These are phyloP conservation scores for Phylloporus arenicola DNA, from an alignment of 768 basidiomycete genomes.

Conservation along the genomic window DNA sequence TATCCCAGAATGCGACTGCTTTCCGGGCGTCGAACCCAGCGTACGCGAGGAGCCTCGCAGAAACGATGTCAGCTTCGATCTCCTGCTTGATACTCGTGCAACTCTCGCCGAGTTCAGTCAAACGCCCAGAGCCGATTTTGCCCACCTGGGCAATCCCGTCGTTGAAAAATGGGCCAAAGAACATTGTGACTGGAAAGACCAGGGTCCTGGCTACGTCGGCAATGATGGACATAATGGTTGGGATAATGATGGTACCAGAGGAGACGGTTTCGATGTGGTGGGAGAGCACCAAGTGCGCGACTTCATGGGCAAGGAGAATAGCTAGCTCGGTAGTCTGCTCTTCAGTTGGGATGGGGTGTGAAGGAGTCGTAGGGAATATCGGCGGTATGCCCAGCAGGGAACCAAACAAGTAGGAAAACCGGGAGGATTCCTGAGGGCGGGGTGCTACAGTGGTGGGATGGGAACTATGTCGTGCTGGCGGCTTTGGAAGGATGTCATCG, in stretches of 20 bases:
- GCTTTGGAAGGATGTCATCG: constrained; percentile 69
- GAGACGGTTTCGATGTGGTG: constrained; percentile 94
- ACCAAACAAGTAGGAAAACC: constrained; percentile 47
- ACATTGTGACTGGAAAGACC: constrained; percentile 84
- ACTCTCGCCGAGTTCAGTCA: constrained; percentile 63
- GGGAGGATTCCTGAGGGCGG: constrained; percentile 30
- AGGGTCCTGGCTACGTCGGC: constrained; percentile 74
- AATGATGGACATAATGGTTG: constrained; percentile 69
- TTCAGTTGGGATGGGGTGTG: constrained; percentile 56
- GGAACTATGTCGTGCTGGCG: constrained; percentile 20
- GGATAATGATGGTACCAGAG: constrained; percentile 74
- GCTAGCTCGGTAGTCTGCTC: constrained; percentile 88
- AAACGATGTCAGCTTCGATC: constrained; percentile 89
- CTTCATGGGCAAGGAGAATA: constrained; percentile 87
- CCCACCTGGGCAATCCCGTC: constrained; percentile 85
- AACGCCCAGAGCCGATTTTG: constrained; percentile 69
- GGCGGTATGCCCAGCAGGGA: constrained; percentile 33
- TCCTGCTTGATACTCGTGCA: constrained; percentile 84
- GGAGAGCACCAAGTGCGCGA: constrained; percentile 84
- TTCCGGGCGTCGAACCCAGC: constrained; percentile 85
- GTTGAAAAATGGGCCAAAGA: constrained; percentile 92
- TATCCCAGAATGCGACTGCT: constrained; percentile 82
- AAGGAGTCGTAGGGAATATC: constrained; percentile 24
- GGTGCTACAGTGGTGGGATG: constrained; percentile 17
- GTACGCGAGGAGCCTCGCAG: constrained; percentile 81